These are phyloP conservation scores for Macrophomina phaseolina DNA, from an alignment of 2,329 filamentous ascomycete genomes.

Conservation along the genomic window DNA sequence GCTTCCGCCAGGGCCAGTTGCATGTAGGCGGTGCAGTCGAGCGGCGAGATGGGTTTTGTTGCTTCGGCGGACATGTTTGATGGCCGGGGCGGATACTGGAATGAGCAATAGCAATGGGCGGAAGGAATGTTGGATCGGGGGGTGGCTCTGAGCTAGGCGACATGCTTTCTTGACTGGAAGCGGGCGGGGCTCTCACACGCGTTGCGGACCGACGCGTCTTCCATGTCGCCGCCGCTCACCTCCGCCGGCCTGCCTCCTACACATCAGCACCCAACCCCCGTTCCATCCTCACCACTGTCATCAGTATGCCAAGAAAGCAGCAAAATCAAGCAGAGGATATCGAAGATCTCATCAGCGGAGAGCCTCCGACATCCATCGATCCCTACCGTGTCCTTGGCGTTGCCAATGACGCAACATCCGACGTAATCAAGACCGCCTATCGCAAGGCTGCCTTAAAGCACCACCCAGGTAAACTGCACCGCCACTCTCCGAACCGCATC, in stretches of 20 bases:
- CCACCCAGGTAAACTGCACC: slow-evolving; percentile 64
- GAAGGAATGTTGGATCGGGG: neutral
- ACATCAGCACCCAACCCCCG: neutral
- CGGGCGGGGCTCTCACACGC: slow-evolving; percentile 32
- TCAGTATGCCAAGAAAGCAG: slow-evolving; percentile 25
- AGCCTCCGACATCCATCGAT: slow-evolving; percentile 70
- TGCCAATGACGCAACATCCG: slow-evolving; percentile 70
- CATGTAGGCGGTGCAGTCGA: slow-evolving; percentile 60
- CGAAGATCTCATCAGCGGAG: slow-evolving; percentile 60
- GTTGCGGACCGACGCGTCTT: slow-evolving; percentile 37
- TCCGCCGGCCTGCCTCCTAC: neutral
- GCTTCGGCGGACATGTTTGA: slow-evolving; percentile 9
- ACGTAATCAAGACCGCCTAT: slow-evolving; percentile 89
- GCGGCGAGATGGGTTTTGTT: slow-evolving; percentile 31
- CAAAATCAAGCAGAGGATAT: slow-evolving; percentile 31
- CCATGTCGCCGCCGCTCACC: slow-evolving; percentile 13
- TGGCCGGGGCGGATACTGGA: slow-evolving; percentile 24
- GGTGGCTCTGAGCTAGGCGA: slow-evolving; percentile 22
- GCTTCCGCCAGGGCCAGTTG: slow-evolving; percentile 77
- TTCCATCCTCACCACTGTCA: slow-evolving; percentile 13
- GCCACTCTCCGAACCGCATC: slow-evolving; percentile 28
- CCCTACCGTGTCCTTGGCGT: slow-evolving; percentile 84
- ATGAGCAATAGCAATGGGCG: neutral
- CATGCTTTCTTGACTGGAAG: slow-evolving; percentile 30
- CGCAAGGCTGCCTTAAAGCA: slow-evolving; percentile 86